Conservation (phyloP, 2,329 filamentous ascomycete species). For the Trichothecium sympodiale region DNA sequence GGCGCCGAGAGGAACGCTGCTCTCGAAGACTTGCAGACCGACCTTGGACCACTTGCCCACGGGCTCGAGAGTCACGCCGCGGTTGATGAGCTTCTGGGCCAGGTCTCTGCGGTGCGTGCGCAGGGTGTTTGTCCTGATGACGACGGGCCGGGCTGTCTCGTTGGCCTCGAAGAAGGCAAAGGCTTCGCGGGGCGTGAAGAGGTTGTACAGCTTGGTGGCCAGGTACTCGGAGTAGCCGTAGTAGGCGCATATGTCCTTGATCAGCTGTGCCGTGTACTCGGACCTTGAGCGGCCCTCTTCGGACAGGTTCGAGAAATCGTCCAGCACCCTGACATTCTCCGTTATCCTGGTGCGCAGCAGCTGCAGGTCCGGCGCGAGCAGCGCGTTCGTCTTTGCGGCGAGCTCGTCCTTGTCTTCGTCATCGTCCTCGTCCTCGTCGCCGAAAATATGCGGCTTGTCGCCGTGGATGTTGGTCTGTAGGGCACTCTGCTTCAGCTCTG, state of each 20-base stretch:
- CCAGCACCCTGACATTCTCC: conserved; percentile 83
- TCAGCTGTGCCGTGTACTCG: conserved; percentile 77
- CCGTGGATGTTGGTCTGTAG: conserved; percentile 89
- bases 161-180: conserved; percentile 99
- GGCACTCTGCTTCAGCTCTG: conserved; percentile 74
- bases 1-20: conserved; percentile 72
- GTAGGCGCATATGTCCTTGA: conserved; percentile 91
- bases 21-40: conserved; percentile 91
- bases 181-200: conserved; percentile 87
- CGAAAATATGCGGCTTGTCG: conserved; percentile 57
- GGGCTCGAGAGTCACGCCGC: conserved; percentile 89
- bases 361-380: conserved; percentile 81
- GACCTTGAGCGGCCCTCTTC: conserved; percentile 72
- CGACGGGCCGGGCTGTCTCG: conserved; percentile 84
- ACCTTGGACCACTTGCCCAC: conserved; percentile 99
- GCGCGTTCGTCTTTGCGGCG: conserved; percentile 45
- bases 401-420: conserved; percentile 51
- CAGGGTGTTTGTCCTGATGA: conserved; percentile 94
- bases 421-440: conserved; percentile 51
- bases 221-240: conserved; percentile 93
- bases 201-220: conserved; percentile 88
- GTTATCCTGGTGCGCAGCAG: conserved; percentile 81
- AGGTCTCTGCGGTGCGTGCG: conserved; percentile 67
- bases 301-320: conserved; percentile 73
- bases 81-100: conserved; percentile 88